These are phyloP conservation scores for Rubia peregrina DNA, from an alignment of 305 asterid genomes.

Conservation along the genomic window DNA sequence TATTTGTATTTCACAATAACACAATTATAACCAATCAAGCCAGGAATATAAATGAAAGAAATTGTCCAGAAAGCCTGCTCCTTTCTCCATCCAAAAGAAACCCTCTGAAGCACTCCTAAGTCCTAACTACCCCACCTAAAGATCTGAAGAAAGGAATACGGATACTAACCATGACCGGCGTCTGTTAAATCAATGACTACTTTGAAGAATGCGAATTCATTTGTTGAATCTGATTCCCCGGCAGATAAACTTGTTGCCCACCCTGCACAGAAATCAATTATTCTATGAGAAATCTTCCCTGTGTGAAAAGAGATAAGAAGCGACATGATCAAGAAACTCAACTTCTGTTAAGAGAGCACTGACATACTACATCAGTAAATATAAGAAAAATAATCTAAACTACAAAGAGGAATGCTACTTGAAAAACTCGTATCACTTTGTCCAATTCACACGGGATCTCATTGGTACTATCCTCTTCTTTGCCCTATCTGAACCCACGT, in stretches of 20 bases:
- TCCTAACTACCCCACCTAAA: neutral
- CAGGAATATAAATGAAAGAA: neutral
- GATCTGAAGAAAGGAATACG: neutral
- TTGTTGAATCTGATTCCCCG: constrained; percentile 75
- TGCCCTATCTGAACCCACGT: neutral
- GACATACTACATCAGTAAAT: neutral
- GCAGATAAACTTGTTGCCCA: constrained; percentile 97
- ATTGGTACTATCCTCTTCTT: neutral
- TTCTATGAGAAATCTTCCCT: neutral
- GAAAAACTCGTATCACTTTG: neutral
- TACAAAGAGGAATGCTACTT: neutral
- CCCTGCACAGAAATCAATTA: constrained; percentile 37
- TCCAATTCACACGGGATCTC: neutral
- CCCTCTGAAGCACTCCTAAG: neutral
- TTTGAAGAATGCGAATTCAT: constrained; percentile 65
- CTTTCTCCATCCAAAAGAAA: constrained; percentile 10
- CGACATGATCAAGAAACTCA: neutral
- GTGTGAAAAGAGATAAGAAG: neutral
- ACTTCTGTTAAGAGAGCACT: neutral
- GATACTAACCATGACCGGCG: constrained; percentile 77
- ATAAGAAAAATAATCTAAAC: neutral
- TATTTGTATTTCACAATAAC: constrained; percentile 4
- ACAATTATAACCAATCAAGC: neutral
- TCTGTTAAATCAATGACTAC: constrained; percentile 76
- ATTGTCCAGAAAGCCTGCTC: constrained; percentile 6